Evolutionary conservation across 1,284 basidiomycete species (phyloP).

Genomic region (Coniferiporia weirii): DNA sequence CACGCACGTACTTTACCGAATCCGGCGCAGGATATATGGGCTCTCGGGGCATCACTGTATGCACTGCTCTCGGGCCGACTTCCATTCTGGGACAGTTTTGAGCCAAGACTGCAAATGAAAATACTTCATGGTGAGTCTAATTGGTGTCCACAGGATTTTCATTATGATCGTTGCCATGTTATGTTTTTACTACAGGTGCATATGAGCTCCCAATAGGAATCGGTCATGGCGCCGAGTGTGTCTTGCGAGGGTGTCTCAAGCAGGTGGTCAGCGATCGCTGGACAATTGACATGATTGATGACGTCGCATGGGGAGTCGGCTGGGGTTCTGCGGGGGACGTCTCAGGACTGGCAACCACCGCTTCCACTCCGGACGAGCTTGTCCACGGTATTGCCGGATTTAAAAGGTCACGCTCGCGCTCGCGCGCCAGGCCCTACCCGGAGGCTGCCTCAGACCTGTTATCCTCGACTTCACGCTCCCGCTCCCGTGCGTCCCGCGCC

Average conservation of each 20-base stretch:
- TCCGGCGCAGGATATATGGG: constrained; percentile 91
- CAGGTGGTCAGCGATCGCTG: constrained; percentile 55
- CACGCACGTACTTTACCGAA: constrained; percentile 32
- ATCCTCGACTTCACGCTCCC: constrained; percentile 5
- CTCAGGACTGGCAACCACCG: constrained; percentile 19
- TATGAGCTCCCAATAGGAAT: constrained; percentile 55
- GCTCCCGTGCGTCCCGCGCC: constrained; percentile 2
- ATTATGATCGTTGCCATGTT: constrained; percentile 11
- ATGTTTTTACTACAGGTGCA: constrained; percentile 38
- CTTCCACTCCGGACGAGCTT: not conserved
- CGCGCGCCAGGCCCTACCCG: constrained; percentile 14
- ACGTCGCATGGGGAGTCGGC: constrained; percentile 76
- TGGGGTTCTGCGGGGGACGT: constrained; percentile 56
- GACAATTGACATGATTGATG: constrained; percentile 70
- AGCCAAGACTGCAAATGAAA: constrained; percentile 86
- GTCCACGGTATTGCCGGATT: not conserved
- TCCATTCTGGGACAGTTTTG: constrained; percentile 84
- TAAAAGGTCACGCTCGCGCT: constrained; percentile 8
- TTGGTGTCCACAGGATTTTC: constrained; percentile 15
- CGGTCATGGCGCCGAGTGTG: constrained; percentile 64
- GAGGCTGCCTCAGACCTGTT: not conserved
- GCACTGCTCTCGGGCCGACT: constrained; percentile 75
- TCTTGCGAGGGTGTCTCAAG: constrained; percentile 73
- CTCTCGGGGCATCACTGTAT: constrained; percentile 83
- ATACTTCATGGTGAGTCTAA: constrained; percentile 70